Base-by-base conservation (phyloP, 371 early-diverging fungal species). In the Mucor racemosus region DNA sequence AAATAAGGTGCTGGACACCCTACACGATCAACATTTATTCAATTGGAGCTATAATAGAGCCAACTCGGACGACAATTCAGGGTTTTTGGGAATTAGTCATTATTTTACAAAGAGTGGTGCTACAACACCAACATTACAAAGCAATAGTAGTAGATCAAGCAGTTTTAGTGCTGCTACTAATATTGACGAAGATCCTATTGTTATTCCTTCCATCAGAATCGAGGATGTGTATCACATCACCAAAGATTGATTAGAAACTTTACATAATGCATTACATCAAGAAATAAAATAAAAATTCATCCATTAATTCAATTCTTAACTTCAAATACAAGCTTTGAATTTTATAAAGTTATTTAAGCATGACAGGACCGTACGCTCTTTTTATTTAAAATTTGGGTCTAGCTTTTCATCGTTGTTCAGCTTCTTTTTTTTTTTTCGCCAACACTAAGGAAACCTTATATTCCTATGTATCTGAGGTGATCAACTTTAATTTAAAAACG, bases 1-100 rank as follows among this genome's bases (percentile, higher is more conserved):
- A 67, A 79, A 86, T 48, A 87, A 90, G 61, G 78, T 92, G 17
- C 63, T 90, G 48, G 86, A 85, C 10, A 72, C 78, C 6, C 84
- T 97, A 56, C 91, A 84, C 58, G 90, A 91, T 26, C 59, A 64
- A 13, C 58, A 69, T 31, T 54, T 69, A 15, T 69, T 69, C 17
- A 69, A 64, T 10, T 65, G 64, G 69, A 54, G 41, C 17, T 63
- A 63, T 26, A 53, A 58, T 14, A 34, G 63, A 33, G 33, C 63
- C 9, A 65, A 74, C 53, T 35, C 44, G 33, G 77, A 72, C 19
- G 77, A 74, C 17, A 62, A 66, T 15, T 26, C 61, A 2, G 65
- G 65, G 7, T 65, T 66, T n/a, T 58, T 64, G 15, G 62, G 67
- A 5, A 63, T 66, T 41, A 65, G 72, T 7, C 65, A 66, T 33